phyloP scores from a whole-genome alignment of 768 basidiomycete genomes.

The Ramaria sp. region DNA sequence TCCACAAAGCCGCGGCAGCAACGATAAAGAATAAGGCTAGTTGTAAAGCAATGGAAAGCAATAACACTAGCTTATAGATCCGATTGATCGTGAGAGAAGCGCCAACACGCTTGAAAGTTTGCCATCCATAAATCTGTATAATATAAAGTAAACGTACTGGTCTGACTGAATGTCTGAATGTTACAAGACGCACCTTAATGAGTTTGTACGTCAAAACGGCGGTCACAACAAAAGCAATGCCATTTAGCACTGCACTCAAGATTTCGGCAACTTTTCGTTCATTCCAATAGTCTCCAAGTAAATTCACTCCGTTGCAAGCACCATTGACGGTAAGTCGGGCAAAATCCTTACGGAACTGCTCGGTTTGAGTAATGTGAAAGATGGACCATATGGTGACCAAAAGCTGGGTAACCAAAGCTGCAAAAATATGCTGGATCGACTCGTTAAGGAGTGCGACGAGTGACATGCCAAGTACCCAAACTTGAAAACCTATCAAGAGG shows the following conservation, averaged over 20 bases:
- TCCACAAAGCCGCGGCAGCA: slow-evolving; percentile 59
- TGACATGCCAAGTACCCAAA: slow-evolving; percentile 76
- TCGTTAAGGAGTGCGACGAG: slow-evolving; percentile 62
- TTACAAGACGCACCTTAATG: slow-evolving; percentile 41
- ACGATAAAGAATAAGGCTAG: slow-evolving; percentile 72
- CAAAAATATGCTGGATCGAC: slow-evolving; percentile 73
- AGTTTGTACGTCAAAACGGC: slow-evolving; percentile 62
- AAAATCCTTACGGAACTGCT: slow-evolving; percentile 47
- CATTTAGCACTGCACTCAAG: slow-evolving; percentile 52
- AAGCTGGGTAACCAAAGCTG: slow-evolving; percentile 62
- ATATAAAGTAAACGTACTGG: background rate
- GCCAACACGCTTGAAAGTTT: slow-evolving; percentile 80
- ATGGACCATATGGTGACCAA: slow-evolving; percentile 64
- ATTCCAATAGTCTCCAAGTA: slow-evolving; percentile 59
- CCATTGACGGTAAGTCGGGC: slow-evolving; percentile 47
- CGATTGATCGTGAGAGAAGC: slow-evolving; percentile 65
- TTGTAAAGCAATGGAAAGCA: slow-evolving; percentile 62
- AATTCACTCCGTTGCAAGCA: slow-evolving; percentile 43
- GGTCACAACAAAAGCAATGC: slow-evolving; percentile 47
- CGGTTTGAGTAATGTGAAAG: slow-evolving; percentile 55
- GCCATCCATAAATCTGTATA: slow-evolving; percentile 64
- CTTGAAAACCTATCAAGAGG: slow-evolving; percentile 66
- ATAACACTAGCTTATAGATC: slow-evolving; percentile 61
- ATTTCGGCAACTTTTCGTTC: slow-evolving; percentile 51
- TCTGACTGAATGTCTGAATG: background rate